Base-by-base conservation (phyloP, 2,329 filamentous ascomycete species). In the Colletotrichum caudatum region DNA sequence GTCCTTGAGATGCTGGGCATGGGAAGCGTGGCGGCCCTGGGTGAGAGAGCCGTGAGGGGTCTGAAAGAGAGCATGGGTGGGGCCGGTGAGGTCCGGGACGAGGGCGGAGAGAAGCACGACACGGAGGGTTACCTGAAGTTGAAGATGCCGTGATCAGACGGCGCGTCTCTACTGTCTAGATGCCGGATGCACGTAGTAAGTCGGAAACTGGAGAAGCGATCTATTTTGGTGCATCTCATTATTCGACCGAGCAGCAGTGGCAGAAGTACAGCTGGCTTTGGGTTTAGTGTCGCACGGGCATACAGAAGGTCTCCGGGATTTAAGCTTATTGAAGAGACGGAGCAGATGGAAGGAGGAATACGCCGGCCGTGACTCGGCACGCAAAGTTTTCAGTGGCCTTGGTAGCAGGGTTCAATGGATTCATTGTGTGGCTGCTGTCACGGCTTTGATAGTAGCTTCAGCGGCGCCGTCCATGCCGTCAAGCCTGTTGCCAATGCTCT, bases 1-100 rank as follows among this genome's bases (percentile, higher is more conserved):
- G 57, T 72, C 7, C 51, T 71, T 18, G 66, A 74, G 7, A 66
- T 77, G 65, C 54, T 76, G 20, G 66, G 72, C 16, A 75, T 74
- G 66, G 74, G 72, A 0, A 74, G 64, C 12, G 46, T 76, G 2
- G 56, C 65, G 2, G 71, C 64, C 0, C 65, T 77, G 0, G 74
- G 74, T 1, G 68, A 72, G 54, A 64, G 71, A 5, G 71, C 71
- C 0, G 58, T 58, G 37, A 59, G 39, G 9, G 66, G 50, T 0
- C 23, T 72, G 56, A 33, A 51, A 29, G 58, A 46, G 29, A 35
- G 37, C 23, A 6, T 50, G n/a, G 39, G 48, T 5, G 58, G 50
- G 5, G 20, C n/a, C 0, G 6, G 26, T 3, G 50, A 41, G 16
- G 11, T 12, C 6, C 20, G 37, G 0, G 39, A n/a, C 23, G 58